These are phyloP conservation scores for Lupinus albus DNA, from an alignment of 306 rosid species.

Conservation along the genomic window DNA sequence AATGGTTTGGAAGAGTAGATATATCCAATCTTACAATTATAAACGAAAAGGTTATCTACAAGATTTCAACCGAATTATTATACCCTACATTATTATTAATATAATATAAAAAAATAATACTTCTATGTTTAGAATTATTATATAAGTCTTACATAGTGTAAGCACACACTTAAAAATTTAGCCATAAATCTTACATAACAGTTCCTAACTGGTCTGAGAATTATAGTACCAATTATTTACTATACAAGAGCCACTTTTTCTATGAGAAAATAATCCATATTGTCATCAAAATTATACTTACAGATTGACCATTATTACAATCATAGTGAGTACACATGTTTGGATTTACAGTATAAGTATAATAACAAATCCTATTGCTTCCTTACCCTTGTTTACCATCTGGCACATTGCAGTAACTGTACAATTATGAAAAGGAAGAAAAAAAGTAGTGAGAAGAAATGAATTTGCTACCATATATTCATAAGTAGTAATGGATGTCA, in stretches of 20 bases:
- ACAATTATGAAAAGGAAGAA: not conserved
- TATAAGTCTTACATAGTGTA: not conserved
- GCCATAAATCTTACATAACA: not conserved
- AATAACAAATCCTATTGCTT: slow-evolving; percentile 20
- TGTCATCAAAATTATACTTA: slow-evolving; percentile 49
- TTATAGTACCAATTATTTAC: slow-evolving; percentile 28
- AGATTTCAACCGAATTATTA: too few relatives aligned
- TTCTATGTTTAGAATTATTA: not conserved
- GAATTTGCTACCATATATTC: slow-evolving; percentile 13
- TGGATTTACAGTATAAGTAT: slow-evolving; percentile 33
- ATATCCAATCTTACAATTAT: too few relatives aligned
- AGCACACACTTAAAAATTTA: not conserved
- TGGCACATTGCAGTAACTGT: slow-evolving; percentile 24
- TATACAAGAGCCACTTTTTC: slow-evolving; percentile 8
- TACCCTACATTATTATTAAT: too few relatives aligned
- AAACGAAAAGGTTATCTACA: too few relatives aligned
- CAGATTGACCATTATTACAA: slow-evolving; percentile 34
- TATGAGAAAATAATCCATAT: slow-evolving; percentile 21
- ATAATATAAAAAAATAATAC: too few relatives aligned
- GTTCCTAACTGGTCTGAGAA: slow-evolving; percentile 17
- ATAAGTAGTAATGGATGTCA: slow-evolving; percentile 23
- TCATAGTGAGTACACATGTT: slow-evolving; percentile 37
- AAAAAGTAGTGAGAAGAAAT: slow-evolving; percentile 16
- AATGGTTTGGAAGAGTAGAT: too few relatives aligned
- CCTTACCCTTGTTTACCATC: slow-evolving; percentile 25